phyloP scores from a whole-genome alignment of 768 basidiomycete species.

The Fomitopsis serialis region DNA sequence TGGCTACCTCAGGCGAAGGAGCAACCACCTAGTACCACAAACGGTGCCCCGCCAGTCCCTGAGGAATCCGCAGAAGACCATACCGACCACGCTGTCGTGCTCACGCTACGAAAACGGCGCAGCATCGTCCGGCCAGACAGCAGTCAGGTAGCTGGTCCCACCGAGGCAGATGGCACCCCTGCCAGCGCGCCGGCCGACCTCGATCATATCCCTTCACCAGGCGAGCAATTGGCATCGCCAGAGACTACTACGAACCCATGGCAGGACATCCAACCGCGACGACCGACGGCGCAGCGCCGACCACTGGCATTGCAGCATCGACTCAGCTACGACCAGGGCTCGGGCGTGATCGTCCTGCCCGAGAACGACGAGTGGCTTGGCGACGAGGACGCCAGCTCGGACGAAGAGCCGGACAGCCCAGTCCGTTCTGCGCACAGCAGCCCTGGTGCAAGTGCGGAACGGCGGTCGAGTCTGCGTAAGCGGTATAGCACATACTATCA shows the following conservation, averaged over 20 bases:
- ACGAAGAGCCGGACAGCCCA: slow-evolving; percentile 34
- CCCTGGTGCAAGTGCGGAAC: slow-evolving; percentile 12
- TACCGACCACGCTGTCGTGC: slow-evolving; percentile 63
- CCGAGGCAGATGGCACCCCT: slow-evolving; percentile 16
- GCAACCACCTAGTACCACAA: slow-evolving; percentile 35
- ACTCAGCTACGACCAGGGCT: slow-evolving; percentile 79
- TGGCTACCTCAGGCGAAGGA: slow-evolving; percentile 92
- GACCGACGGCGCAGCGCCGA: not conserved
- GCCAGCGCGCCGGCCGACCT: not conserved
- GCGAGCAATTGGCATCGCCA: slow-evolving; percentile 2
- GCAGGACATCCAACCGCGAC: slow-evolving; percentile 41
- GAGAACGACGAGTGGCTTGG: slow-evolving; percentile 63
- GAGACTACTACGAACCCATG: slow-evolving; percentile 47
- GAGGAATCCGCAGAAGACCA: slow-evolving; percentile 31
- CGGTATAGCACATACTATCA: slow-evolving; percentile 81
- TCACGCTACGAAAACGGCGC: slow-evolving; percentile 73
- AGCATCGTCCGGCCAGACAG: slow-evolving; percentile 41
- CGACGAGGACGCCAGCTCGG: slow-evolving; percentile 41
- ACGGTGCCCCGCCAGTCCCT: slow-evolving; percentile 16
- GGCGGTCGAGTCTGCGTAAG: slow-evolving; percentile 37
- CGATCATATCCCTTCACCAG: slow-evolving; percentile 4
- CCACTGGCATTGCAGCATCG: slow-evolving; percentile 42
- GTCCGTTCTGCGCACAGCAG: slow-evolving; percentile 20
- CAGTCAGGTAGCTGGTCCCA: slow-evolving; percentile 8
- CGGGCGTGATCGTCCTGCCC: slow-evolving; percentile 85